A percentile compares a stretch with the other conserved stretches of the same genome.
These are phyloP conservation scores for Selenicereus undatus DNA, from an alignment of 148 eudicot species.

Conservation along the genomic window DNA sequence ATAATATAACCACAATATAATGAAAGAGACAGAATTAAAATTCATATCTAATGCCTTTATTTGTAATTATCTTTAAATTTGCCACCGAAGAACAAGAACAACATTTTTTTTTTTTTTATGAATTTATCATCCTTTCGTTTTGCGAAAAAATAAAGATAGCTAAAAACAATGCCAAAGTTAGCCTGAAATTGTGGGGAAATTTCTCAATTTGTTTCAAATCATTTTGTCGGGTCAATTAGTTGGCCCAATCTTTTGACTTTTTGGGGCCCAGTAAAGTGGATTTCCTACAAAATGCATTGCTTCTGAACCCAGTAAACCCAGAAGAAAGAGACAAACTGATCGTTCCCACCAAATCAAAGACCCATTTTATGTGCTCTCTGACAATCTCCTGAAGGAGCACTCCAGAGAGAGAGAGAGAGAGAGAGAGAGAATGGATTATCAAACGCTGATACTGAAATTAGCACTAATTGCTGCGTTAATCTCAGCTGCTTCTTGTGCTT, in stretches of 20 bases:
- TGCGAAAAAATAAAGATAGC: background rate
- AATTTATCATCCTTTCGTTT: too few species aligned
- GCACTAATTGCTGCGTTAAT: slow-evolving; percentile 8
- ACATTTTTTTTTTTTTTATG: too few species aligned
- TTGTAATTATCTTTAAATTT: too few species aligned
- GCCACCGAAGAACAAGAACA: too few species aligned
- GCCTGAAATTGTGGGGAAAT: background rate
- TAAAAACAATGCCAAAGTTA: background rate
- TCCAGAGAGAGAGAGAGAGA: background rate
- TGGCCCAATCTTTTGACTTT: background rate
- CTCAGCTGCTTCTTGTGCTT: slow-evolving; percentile 9
- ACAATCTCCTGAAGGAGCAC: background rate
- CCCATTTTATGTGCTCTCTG: too few species aligned
- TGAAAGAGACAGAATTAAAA: too few species aligned
- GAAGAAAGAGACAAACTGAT: background rate
- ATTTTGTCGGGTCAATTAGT: background rate
- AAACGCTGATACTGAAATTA: background rate
- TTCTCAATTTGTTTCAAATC: background rate
- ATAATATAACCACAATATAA: too few species aligned
- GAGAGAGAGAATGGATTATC: slow-evolving; percentile 20
- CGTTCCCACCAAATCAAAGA: background rate
- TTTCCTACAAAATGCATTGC: background rate
- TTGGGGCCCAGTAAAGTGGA: background rate
- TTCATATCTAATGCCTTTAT: too few species aligned
- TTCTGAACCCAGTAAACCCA: background rate